These are phyloP conservation scores for Trypanosoma platydactyli DNA, from an alignment of 208 protist species.

Conservation along the genomic window DNA sequence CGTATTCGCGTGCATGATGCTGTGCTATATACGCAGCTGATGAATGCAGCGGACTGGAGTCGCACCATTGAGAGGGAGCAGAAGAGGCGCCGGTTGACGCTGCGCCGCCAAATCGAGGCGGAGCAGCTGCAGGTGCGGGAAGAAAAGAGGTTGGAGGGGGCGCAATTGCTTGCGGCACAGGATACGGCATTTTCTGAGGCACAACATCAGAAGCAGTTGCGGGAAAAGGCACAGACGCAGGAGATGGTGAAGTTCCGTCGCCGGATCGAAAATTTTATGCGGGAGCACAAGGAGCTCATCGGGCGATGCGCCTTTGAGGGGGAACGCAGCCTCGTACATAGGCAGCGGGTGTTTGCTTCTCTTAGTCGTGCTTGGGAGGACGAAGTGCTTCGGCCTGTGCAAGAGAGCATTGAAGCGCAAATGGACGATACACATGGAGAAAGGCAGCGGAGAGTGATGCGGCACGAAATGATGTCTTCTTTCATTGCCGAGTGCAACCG, in stretches of 20 bases:
- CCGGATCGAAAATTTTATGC: constrained; percentile 18
- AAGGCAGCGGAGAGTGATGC: not conserved
- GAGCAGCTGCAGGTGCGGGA: constrained; percentile 26
- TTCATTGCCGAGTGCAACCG: constrained; percentile 26
- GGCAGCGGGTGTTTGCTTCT: constrained; percentile 15
- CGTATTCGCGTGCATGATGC: constrained; percentile 40
- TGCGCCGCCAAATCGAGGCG: constrained; percentile 10
- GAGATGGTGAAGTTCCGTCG: constrained; percentile 18
- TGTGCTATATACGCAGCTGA: constrained; percentile 33
- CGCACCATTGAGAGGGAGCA: constrained; percentile 19
- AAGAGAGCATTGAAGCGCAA: constrained; percentile 21
- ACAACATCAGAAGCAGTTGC: not conserved
- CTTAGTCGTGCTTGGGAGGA: constrained; percentile 29
- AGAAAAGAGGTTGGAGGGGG: constrained; percentile 23
- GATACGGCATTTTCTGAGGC: constrained; percentile 17
- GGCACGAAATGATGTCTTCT: constrained; percentile 17
- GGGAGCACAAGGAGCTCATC: constrained; percentile 12
- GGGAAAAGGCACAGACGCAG: constrained; percentile 14
- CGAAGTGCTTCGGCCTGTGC: constrained; percentile 30
- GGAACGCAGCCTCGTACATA: constrained; percentile 3
- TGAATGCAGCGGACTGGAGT: constrained; percentile 43
- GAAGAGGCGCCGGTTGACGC: not conserved
- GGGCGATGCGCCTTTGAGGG: constrained; percentile 8
- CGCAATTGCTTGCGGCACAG: constrained; percentile 12
- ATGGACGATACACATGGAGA: constrained; percentile 2